Evolutionary conservation across 768 basidiomycete genomes (phyloP), one percentile per base, ranked within the genome.

Genomic region (Leccinum subgranulosum): DNA sequence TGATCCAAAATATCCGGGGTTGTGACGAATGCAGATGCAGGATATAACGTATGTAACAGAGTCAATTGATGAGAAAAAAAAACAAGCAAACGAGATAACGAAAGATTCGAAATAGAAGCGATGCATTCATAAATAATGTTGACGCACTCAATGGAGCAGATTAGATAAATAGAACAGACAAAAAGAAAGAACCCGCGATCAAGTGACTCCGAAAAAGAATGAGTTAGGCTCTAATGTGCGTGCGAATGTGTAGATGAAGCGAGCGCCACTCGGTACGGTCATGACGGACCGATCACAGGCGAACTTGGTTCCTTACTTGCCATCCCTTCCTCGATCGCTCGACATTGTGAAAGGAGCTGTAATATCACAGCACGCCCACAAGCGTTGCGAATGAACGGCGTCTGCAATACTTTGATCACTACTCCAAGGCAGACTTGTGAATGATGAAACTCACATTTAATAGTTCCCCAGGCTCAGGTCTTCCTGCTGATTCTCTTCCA

Each of bases 281-380:
- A 39, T 9, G 39, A 39, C n/a, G 39, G 17, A 39, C n/a, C 39
- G 39, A 39, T 8, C 17, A n/a, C n/a, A 39, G 39, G 9, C 39
- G 39, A 41, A 41, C n/a, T 11, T 41, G 39, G 5, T 43, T 70
- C 68, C 28, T 54, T 57, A 36, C 49, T 52, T n/a, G 59, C 54
- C 21, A 73, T 58, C 21, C 49, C 54, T 60, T 83, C 79, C 73
- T 90, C 88, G 57, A 90, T 85, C 29, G 82, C 74, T 67, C 80
- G 81, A 69, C 88, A 90, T 59, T 86, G 84, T 43, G 81, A 74
- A 46, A 90, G 79, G 39, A 90, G 74, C 59, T 87, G 83, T 25
- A 84, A 73, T 57, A 89, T 82, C n/a, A 87, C 85, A 23, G 77
- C 66, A 19, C 87, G 84, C 19, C 86, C 85, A 65, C 86, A 86